A percentile compares a stretch with the other conserved stretches of the same genome.
Conservation (phyloP, 306 rosid species). For the Begonia fuchsioides region DNA sequence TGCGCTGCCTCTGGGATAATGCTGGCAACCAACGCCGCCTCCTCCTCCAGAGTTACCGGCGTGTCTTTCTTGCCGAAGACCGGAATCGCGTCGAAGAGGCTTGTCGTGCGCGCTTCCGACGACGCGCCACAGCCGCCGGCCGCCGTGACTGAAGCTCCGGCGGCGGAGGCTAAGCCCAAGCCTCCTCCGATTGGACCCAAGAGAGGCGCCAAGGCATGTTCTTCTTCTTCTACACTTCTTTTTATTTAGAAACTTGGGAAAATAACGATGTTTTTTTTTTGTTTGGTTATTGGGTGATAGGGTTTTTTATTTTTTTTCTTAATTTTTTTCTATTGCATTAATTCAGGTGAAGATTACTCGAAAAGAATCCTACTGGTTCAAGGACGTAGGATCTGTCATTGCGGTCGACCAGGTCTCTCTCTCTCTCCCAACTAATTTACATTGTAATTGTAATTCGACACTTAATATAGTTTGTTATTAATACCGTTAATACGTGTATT, state of each 20-base stretch:
- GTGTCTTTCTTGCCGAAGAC: conserved; percentile 4
- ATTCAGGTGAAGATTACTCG: conserved; percentile 14
- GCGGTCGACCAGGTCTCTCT: conserved; percentile 14
- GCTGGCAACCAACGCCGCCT: conserved; percentile 1
- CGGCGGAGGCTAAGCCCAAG: conserved; percentile 10
- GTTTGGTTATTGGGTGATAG: too few species aligned
- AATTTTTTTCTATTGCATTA: too few species aligned
- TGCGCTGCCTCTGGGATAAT: conserved; percentile 10
- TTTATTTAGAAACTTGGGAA: too few species aligned
- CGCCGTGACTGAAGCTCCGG: neutral
- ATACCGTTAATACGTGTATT: too few species aligned
- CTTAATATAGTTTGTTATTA: too few species aligned
- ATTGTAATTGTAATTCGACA: too few species aligned
- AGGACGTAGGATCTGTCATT: conserved; percentile 14
- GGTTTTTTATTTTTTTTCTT: too few species aligned
- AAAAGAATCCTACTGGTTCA: conserved; percentile 17
- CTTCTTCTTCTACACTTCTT: neutral
- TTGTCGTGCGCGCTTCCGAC: conserved; percentile 11
- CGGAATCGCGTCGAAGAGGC: conserved; percentile 1
- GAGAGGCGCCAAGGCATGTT: conserved; percentile 16
- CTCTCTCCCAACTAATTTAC: neutral
- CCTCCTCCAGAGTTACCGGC: conserved; percentile 2
- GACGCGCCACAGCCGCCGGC: conserved; percentile 4
- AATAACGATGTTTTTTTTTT: too few species aligned
- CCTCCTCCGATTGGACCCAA: conserved; percentile 18